Evolutionary conservation across 768 basidiomycete species (phyloP).

Genomic region (Leucogyrophana mollusca): DNA sequence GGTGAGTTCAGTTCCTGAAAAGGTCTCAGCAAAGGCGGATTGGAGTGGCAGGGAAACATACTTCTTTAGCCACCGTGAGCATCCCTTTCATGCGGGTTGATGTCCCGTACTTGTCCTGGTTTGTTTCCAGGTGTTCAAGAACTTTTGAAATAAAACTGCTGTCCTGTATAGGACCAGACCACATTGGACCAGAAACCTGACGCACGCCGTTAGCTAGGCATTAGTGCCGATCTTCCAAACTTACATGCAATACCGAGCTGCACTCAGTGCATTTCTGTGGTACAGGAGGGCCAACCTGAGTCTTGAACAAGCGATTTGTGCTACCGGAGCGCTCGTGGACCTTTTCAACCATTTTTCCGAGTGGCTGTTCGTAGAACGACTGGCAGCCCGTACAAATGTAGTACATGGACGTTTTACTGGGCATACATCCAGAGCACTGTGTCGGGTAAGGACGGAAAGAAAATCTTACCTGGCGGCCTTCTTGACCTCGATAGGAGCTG

Average conservation of each 20-base stretch:
- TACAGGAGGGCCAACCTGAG: conserved; percentile 65
- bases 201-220: neutral
- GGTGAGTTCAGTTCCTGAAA: conserved; percentile 69
- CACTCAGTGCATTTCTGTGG: conserved; percentile 79
- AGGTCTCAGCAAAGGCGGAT: neutral
- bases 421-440: conserved; percentile 5
- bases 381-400: conserved; percentile 88
- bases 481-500: conserved; percentile 82
- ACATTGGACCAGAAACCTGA: conserved; percentile 94
- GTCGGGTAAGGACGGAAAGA: neutral
- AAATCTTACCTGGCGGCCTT: conserved; percentile 67
- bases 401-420: conserved; percentile 81
- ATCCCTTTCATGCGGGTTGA: conserved; percentile 89
- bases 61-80: conserved; percentile 88
- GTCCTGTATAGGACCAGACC: conserved; percentile 88
- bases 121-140: conserved; percentile 65
- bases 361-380: conserved; percentile 75
- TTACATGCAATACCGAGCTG: conserved; percentile 70
- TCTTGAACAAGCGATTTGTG: conserved; percentile 69
- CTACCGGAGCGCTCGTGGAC: conserved; percentile 53
- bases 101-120: conserved; percentile 72
- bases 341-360: conserved; percentile 73
- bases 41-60: conserved; percentile 29
- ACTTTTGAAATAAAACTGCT: conserved; percentile 70
- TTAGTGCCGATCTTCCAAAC: conserved; percentile 22